phyloP scores from a whole-genome alignment of 768 basidiomycete genomes.

The Termitomyces heimii region DNA sequence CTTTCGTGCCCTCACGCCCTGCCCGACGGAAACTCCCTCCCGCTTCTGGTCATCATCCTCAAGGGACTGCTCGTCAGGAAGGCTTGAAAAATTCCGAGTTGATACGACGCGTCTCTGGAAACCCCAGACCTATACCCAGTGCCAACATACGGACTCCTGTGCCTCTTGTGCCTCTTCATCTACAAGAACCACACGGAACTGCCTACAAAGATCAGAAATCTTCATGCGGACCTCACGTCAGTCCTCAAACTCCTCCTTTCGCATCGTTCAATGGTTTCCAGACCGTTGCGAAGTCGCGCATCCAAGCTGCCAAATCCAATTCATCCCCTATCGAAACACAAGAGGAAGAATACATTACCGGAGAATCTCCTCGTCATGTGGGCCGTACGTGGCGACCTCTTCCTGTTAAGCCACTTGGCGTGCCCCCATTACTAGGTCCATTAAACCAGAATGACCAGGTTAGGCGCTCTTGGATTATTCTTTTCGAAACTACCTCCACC shows the following conservation, averaged over 20 bases:
- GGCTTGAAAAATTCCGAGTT: background rate
- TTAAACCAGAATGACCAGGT: slow-evolving; percentile 6
- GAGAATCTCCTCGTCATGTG: slow-evolving; percentile 14
- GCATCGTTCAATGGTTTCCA: background rate
- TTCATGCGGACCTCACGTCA: too few relatives aligned
- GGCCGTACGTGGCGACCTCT: slow-evolving; percentile 21
- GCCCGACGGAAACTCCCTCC: background rate
- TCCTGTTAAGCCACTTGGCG: slow-evolving; percentile 4
- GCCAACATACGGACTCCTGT: background rate
- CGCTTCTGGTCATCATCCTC: background rate
- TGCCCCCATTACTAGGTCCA: background rate
- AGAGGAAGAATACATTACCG: background rate
- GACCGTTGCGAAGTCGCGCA: background rate
- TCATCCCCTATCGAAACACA: background rate
- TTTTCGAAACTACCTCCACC: slow-evolving; percentile 16
- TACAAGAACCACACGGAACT: background rate
- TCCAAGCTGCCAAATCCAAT: background rate
- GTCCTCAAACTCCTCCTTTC: background rate
- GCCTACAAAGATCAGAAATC: background rate
- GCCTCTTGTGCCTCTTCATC: background rate
- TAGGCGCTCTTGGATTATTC: slow-evolving; percentile 12
- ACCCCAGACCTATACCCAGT: background rate
- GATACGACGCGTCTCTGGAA: background rate
- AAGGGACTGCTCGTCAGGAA: background rate
- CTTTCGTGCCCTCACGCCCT: slow-evolving; percentile 3